Evolutionary conservation across 768 basidiomycete genomes (phyloP), one percentile per base, ranked within the genome.

Genomic region (Pleurotus eryngii): DNA sequence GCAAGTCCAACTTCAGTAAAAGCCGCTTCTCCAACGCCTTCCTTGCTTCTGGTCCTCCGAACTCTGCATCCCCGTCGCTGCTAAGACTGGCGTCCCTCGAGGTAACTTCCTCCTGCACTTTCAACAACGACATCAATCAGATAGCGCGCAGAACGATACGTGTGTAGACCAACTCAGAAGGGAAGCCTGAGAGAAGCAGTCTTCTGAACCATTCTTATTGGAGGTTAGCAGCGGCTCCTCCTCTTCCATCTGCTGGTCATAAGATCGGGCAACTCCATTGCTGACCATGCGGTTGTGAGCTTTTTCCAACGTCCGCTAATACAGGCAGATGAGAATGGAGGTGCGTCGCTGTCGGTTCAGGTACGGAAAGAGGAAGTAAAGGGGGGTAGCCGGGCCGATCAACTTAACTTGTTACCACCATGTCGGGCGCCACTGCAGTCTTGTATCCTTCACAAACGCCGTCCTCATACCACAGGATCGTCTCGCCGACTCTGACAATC

Each of bases 381-480:
- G 39, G 39, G n/a, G 63, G 65, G 30, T 56, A 62, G 71, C 66
- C 57, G 58, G 68, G 46, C 70, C 69, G 14, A 64, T 22, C 22
- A 55, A 43, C 49, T 70, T 74, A 14, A 57, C 61, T 11, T 70
- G 68, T 54, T 62, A 72, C 49, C 69, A 72, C 46, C 70, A 72
- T 50, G 60, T 56, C 55, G 45, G 55, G 43, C 30, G 73, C 81
- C 46, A 71, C 80, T 17, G 73, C 76, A 43, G 61, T 78, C 43
- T 69, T 83, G 38, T 65, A 78, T 38, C 72, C 79, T 35, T 67
- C 73, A 15, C 62, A 60, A 17, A 83, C 81, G 4, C 83, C 83
- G 8, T 60, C 75, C 4, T 78, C 83, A 48, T 90, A 90, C 68
- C 86, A 87, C 65, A 81, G 81, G 55, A 81, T 89, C 24, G 64